phyloP scores from a whole-genome alignment of 352 stramenopile species.

The Phytophthora tentaculata region DNA sequence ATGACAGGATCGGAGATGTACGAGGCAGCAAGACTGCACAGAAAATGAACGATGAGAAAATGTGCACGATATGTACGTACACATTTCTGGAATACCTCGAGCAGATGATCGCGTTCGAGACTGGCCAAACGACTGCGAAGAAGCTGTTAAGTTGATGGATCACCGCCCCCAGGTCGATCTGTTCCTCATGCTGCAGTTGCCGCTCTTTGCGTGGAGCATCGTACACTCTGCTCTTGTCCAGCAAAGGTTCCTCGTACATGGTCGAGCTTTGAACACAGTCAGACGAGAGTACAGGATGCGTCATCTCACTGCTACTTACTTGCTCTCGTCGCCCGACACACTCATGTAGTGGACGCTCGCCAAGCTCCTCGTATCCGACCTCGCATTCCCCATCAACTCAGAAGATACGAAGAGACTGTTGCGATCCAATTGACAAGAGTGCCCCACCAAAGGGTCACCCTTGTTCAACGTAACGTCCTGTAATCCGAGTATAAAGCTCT shows the following conservation, averaged over 20 bases:
- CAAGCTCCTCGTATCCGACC: slow-evolving; percentile 42
- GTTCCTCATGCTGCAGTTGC: slow-evolving; percentile 33
- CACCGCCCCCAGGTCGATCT: slow-evolving; percentile 37
- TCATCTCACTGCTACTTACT: slow-evolving; percentile 14
- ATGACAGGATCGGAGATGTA: slow-evolving; percentile 54
- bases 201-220: slow-evolving; percentile 14
- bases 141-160: slow-evolving; percentile 81
- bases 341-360: slow-evolving; percentile 38
- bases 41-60: background rate
- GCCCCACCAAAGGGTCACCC: slow-evolving; percentile 10
- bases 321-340: slow-evolving; percentile 32
- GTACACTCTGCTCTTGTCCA: slow-evolving; percentile 33
- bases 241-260: slow-evolving; percentile 65
- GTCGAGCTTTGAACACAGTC: slow-evolving; percentile 23
- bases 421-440: slow-evolving; percentile 19
- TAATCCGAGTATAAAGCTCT: background rate
- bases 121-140: slow-evolving; percentile 76
- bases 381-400: slow-evolving; percentile 48
- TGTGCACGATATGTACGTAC: background rate
- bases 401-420: slow-evolving; percentile 17
- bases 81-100: slow-evolving; percentile 43
- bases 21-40: slow-evolving; percentile 58
- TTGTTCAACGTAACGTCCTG: slow-evolving; percentile 23
- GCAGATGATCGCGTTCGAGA: slow-evolving; percentile 75
- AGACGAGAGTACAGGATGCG: background rate